Evolutionary conservation across 805 yeast genomes (phyloP), one percentile per base, ranked within the genome.

Genomic region (Monosporozyma yasuniensis): DNA sequence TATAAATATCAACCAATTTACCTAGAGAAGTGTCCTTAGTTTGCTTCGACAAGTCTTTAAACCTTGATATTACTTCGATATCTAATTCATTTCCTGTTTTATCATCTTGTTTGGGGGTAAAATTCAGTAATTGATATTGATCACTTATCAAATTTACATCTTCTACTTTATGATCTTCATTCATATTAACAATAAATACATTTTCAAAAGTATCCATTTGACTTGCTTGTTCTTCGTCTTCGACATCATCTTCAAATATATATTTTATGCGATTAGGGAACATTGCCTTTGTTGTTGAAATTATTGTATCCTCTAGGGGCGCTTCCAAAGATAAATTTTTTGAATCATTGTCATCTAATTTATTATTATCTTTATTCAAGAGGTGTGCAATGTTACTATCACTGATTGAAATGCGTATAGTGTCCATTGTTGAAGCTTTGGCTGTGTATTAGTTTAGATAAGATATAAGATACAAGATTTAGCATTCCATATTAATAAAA

Each of bases 201-300:
- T 64, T 63, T 37, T 63, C 68, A 8, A n/a, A n/a, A n/a, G n/a
- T n/a, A n/a, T n/a, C n/a, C n/a, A n/a, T n/a, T n/a, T 59, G 52
- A 21, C 27, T 39, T 4, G 50, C 51, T 38, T 57, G 56, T 5
- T 47, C 43, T 11, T 51, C 42, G 9, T 48, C 42, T 8, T 54
- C 55, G n/a, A 56, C 57, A 46, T 63, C 68, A 47, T 61, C 66
- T 35, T 64, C 65, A 50, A 64, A 65, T 21, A 65, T 57, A 48
- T 61, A 65, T 41, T 52, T 57, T 6, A 64, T 53, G 47, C 64
- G 61, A 6, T 64, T 64, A 1, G 64, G 63, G 42, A 60, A 65
- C 58, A 58, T 59, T 2, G 46, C 23, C 21, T 46, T 47, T 14
- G 22, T n/a, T 2, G 18, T 14, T 5, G 35, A 18, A n/a, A n/a